Evolutionary conservation across 495 filamentous ascomycete species (phyloP), one percentile per base, ranked within the genome.

Genomic region (Rusavskia elegans): DNA sequence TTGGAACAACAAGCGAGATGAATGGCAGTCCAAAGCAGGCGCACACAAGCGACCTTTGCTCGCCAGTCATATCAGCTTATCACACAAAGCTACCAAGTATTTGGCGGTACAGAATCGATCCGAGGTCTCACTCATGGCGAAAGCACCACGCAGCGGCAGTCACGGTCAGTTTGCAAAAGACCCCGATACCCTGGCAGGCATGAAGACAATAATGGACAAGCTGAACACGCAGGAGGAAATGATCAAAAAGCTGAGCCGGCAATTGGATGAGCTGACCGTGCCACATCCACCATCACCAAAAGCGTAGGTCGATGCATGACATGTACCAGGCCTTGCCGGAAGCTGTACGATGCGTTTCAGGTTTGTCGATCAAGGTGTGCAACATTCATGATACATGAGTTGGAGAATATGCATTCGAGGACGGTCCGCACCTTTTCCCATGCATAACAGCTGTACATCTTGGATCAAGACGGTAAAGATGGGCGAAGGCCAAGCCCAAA

Each of bases 211-310:
- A 52, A 11, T 52, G 27, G 48, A 50, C n/a, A 50, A 50, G 48
- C 48, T 50, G 17, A 39, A 19, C 48, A 39, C 36, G 30, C 48
- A 50, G 30, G 30, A 50, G 48, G 36, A 39, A 50, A 37, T 50
- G 48, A 56, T 68, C 44, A 62, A 62, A 29, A 62, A 65, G 21
- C 56, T 68, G 50, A 64, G 57, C 32, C 49, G 58, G 44, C 66
- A 68, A 57, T 45, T 69, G 23, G 66, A 65, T 35, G 57, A 60
- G 41, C 50, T 69, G 29, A 27, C 20, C 9, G n/a, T 14, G 42
- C 41, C 17, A 40, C 16, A 37, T 16, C 8, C 44, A 23, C 23
- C 23, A 46, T 21, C 30, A 20, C 25, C 29, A 36, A 50, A 50
- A 27, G 48, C 30, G 48, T 13, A 36, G 19, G 48, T 21, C 29